phyloP scores from a whole-genome alignment of 306 rosid genomes.

The Quercus parvula region DNA sequence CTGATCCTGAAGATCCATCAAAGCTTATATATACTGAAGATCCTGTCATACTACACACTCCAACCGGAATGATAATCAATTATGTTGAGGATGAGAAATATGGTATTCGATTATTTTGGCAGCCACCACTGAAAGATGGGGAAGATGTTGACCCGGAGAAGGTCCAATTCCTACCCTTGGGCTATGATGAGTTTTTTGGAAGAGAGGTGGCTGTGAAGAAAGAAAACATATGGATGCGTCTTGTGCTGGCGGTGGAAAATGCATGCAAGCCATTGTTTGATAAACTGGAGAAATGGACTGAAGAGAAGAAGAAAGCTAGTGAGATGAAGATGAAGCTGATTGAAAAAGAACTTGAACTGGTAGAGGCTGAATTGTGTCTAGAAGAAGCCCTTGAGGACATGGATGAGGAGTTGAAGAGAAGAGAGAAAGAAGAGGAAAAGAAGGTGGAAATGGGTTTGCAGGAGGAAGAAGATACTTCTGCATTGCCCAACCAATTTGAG shows the following conservation, averaged over 20 bases:
- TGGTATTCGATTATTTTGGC: slow-evolving; percentile 88
- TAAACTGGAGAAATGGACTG: slow-evolving; percentile 60
- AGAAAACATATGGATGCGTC: slow-evolving; percentile 33
- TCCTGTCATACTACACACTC: slow-evolving; percentile 88
- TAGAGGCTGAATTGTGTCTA: slow-evolving; percentile 67
- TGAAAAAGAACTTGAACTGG: slow-evolving; percentile 63
- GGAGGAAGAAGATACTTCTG: slow-evolving; percentile 45
- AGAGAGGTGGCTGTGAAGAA: slow-evolving; percentile 7
- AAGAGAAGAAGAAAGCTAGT: slow-evolving; percentile 53
- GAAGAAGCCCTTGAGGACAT: slow-evolving; percentile 72
- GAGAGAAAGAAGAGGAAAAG: slow-evolving; percentile 71
- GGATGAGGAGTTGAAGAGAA: slow-evolving; percentile 55
- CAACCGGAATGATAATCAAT: slow-evolving; percentile 72
- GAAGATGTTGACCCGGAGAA: slow-evolving; percentile 69
- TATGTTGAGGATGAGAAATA: slow-evolving; percentile 73
- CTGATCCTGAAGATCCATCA: slow-evolving; percentile 90
- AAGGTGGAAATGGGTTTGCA: slow-evolving; percentile 50
- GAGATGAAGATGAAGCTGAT: slow-evolving; percentile 48
- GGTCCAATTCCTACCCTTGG: slow-evolving; percentile 72
- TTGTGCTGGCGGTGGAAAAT: slow-evolving; percentile 46
- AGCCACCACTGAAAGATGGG: slow-evolving; percentile 62
- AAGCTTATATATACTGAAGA: slow-evolving; percentile 59
- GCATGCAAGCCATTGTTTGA: slow-evolving; percentile 46
- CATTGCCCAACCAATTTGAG: slow-evolving; percentile 41
- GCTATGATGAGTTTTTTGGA: slow-evolving; percentile 83